Percentiles rank a stretch among this genome's conserved stretches.
phyloP scores from a whole-genome alignment of 108 stramenopile species.

The Aurantiochytrium sp. region DNA sequence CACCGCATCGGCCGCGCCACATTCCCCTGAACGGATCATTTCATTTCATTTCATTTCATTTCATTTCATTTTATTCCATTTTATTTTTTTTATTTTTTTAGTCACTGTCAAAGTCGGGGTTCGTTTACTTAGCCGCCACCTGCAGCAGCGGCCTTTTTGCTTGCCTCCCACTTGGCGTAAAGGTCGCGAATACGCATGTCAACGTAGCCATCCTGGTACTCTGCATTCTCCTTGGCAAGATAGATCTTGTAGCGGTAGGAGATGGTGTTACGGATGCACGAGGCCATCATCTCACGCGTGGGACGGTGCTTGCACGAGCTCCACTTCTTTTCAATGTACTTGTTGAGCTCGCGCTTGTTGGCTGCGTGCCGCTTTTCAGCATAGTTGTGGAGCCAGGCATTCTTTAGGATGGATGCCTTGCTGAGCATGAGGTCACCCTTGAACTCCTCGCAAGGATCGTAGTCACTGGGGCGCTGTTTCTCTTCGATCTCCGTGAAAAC shows the following conservation, averaged over 20 bases:
- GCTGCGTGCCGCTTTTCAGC: constrained; percentile 11
- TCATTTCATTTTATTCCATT: no score
- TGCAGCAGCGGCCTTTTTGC: background rate
- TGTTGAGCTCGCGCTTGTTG: constrained; percentile 18
- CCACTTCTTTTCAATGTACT: constrained; percentile 19
- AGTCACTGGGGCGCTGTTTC: background rate
- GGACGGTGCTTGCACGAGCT: constrained; percentile 7
- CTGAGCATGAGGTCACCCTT: background rate
- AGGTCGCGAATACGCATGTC: constrained; percentile 11
- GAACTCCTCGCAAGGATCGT: constrained; percentile 1
- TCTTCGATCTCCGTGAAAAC: background rate
- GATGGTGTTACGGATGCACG: background rate
- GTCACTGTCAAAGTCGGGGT: background rate
- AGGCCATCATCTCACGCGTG: constrained; percentile 16
- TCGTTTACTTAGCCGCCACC: no score
- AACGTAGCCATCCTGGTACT: constrained; percentile 21
- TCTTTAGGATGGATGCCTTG: background rate
- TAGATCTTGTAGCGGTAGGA: constrained; percentile 21
- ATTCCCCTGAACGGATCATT: background rate
- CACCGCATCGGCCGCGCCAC: background rate
- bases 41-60: no score
- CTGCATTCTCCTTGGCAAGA: background rate
- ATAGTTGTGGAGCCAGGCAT: constrained; percentile 15
- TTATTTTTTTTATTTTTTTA: background rate
- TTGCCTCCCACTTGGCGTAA: background rate